A percentile compares a stretch with the other conserved stretches of the same genome.
These are phyloP conservation scores for Ophiostoma australiae DNA, from an alignment of 2,329 filamentous ascomycete genomes.

Conservation along the genomic window DNA sequence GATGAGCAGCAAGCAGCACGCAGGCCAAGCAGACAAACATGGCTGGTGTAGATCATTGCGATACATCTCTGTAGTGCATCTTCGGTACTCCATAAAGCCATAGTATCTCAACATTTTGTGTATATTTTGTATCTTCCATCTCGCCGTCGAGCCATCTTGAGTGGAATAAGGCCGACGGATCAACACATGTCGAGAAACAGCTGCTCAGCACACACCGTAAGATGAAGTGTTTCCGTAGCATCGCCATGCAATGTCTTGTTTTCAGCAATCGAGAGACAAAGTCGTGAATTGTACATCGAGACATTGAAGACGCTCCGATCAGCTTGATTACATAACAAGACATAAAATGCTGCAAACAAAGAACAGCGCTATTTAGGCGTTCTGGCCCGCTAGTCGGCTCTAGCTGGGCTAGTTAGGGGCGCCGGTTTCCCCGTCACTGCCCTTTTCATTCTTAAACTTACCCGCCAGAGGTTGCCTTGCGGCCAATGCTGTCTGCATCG, in stretches of 20 bases:
- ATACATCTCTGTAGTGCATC: background rate
- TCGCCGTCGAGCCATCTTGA: background rate
- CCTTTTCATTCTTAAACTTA: background rate
- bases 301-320: no score
- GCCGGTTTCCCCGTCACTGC: conserved; percentile 2
- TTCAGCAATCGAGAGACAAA: no score
- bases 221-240: background rate
- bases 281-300: no score
- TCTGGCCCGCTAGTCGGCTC: background rate
- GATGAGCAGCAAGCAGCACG: background rate
- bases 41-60: conserved; percentile 4
- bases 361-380: background rate
- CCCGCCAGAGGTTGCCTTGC: background rate
- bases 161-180: background rate
- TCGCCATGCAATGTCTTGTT: background rate
- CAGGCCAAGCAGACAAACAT: background rate
- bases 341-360: conserved; percentile 4
- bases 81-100: background rate
- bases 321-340: background rate
- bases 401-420: background rate
- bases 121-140: background rate
- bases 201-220: conserved; percentile 1
- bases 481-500: background rate
- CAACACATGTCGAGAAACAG: conserved; percentile 6
- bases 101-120: background rate